A percentile compares a stretch with the other conserved stretches of the same genome.
Conservation (phyloP, 805 yeast species). For the Saturnispora gosingensis region DNA sequence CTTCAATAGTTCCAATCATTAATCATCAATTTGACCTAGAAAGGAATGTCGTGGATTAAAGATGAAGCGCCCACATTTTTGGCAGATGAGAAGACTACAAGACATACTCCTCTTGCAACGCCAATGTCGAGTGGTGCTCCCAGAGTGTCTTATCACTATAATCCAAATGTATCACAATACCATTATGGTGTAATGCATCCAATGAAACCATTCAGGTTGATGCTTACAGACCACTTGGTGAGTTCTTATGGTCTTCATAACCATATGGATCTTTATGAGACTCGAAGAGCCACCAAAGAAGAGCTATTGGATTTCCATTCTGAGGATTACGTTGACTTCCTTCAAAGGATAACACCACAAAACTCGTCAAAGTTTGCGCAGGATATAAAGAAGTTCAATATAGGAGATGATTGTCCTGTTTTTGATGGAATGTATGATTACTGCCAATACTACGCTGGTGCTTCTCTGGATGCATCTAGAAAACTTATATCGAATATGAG, state of each 20-base stretch:
- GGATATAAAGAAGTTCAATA: constrained; percentile 63
- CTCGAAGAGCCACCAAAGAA: constrained; percentile 71
- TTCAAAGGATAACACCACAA: constrained; percentile 70
- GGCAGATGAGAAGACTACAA: constrained; percentile 19
- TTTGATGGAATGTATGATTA: constrained; percentile 93
- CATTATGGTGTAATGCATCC: constrained; percentile 94
- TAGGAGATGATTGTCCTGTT: constrained; percentile 91
- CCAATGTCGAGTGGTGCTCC: constrained; percentile 30
- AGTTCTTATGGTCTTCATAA: constrained; percentile 78
- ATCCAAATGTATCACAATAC: constrained; percentile 68
- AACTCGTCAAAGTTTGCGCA: constrained; percentile 49
- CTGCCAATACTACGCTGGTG: constrained; percentile 84
- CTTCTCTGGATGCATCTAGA: constrained; percentile 86
- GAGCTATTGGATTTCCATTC: constrained; percentile 80
- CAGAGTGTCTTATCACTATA: constrained; percentile 79
- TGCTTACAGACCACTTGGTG: constrained; percentile 89
- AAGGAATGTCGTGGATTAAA: constrained; percentile 17
- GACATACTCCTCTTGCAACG: constrained; percentile 34
- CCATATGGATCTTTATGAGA: constrained; percentile 81
- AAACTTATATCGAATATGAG: constrained; percentile 77
- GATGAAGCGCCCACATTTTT: constrained; percentile 16
- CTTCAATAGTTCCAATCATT: neutral
- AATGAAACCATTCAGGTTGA: constrained; percentile 94
- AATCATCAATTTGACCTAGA: neutral
- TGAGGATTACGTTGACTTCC: constrained; percentile 74